Base-by-base conservation (phyloP, 2,329 filamentous ascomycete genomes). In the Ustilaginoidea virens region DNA sequence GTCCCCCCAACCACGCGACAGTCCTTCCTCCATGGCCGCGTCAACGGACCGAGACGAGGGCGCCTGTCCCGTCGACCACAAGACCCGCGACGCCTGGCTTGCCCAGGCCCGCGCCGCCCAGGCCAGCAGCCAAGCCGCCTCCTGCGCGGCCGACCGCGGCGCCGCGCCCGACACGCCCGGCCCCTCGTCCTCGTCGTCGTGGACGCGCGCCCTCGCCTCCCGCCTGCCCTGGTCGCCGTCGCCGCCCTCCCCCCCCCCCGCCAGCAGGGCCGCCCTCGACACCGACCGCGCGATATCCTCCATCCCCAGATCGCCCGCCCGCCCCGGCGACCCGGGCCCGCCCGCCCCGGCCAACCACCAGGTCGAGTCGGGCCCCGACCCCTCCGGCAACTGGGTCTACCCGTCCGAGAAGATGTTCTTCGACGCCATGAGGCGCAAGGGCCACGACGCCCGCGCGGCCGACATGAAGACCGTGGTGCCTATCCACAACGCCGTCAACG, bases 401-500 rank as follows among this genome's bases (percentile, higher is more conserved):
- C 90, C 90, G 0, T 90, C 80, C 0, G 87, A 96, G 52, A 79
- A 81, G 47, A 92, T 94, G 74, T 98, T 98, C 63, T 96, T 96
- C 58, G 81, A 92, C 27, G 90, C 90, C 25, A 87, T 98, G 74
- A 74, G 79, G 61, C 77, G 87, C 48, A 98, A 98, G 55, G 79
- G 77, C 24, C 77, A 85, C 58, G 71, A 74, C 35, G 75, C 69
- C 17, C 60, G 64, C 10, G 71, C 69, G 1, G 60, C 66, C 5
- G 85, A 93, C 54, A 94, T 94, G 77, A 76, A 71, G 45, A 80
- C 80, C 19, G 86, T 96, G 19, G 86, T 96, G 31, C 90, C 85
- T 3, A 96, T 96, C 44, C 90, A 98, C 58, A 98, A 98, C 51
- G 90, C 90, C 25, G 90, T 98, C 37, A 98, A 98, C 55, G 90